phyloP scores from a whole-genome alignment of 2,329 filamentous ascomycete genomes.

The Alternaria arborescens region DNA sequence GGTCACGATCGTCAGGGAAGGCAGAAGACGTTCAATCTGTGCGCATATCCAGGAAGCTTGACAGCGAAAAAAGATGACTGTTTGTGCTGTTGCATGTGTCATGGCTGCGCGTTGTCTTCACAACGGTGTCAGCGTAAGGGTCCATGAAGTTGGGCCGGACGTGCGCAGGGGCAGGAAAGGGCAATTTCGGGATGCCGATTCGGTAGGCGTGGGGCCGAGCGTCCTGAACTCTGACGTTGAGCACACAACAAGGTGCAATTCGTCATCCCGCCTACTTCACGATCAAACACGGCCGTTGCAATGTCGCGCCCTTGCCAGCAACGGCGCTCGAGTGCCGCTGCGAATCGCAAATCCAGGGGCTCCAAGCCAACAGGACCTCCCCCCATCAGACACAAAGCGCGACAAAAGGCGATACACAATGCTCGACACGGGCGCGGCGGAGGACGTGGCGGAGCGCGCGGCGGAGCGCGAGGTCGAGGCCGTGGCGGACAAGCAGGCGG shows the following conservation, averaged over 20 bases:
- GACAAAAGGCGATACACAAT: slow-evolving; percentile 31
- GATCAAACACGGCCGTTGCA: slow-evolving; percentile 1
- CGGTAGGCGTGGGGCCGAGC: slow-evolving; percentile 17
- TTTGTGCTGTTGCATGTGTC: not conserved
- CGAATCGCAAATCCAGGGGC: slow-evolving; percentile 24
- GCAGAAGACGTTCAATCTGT: not conserved
- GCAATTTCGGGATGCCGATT: slow-evolving; percentile 7
- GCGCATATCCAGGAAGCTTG: not conserved
- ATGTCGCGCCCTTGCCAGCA: slow-evolving; percentile 40
- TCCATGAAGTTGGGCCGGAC: not conserved
- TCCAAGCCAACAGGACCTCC: slow-evolving; percentile 25
- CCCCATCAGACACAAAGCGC: slow-evolving; percentile 28
- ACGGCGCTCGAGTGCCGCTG: slow-evolving; percentile 34
- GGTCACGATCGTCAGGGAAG: not conserved
- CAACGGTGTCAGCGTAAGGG: not conserved
- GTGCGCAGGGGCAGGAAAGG: slow-evolving; percentile 1
- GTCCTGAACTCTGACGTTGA: slow-evolving; percentile 14
- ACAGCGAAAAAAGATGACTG: not conserved
- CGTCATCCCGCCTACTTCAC: not conserved
- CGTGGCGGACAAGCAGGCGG: slow-evolving; percentile 8
- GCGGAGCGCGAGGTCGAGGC: slow-evolving; percentile 1
- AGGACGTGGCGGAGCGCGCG: not conserved
- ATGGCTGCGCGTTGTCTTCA: not conserved
- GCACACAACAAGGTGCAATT: slow-evolving; percentile 12
- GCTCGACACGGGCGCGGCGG: slow-evolving; percentile 21